Conservation (phyloP, 371 early-diverging fungal species). For the Dichotomocladium elegans region DNA sequence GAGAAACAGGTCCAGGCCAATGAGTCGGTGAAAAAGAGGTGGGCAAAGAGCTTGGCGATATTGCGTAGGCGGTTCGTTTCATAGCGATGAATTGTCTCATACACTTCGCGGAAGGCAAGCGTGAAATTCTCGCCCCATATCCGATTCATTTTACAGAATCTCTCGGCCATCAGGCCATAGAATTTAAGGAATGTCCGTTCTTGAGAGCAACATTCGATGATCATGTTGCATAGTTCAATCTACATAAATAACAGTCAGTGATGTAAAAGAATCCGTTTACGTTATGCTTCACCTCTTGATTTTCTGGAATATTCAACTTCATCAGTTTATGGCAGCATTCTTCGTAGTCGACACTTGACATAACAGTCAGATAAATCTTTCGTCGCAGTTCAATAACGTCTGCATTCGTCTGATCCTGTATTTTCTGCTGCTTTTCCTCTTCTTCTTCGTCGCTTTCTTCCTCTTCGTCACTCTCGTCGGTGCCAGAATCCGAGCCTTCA, state of each 20-base stretch:
- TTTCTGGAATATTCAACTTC: constrained; percentile 77
- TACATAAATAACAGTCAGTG: constrained; percentile 13
- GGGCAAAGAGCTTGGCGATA: constrained; percentile 89
- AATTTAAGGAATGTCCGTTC: constrained; percentile 93
- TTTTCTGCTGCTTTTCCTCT: constrained; percentile 55
- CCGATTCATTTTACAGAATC: constrained; percentile 84
- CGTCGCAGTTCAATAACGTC: constrained; percentile 87
- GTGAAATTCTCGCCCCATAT: constrained; percentile 78
- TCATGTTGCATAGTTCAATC: constrained; percentile 92
- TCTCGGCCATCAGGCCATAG: constrained; percentile 92
- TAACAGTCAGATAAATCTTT: constrained; percentile 93
- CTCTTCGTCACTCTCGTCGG: constrained; percentile 57
- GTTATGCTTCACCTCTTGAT: constrained; percentile 62
- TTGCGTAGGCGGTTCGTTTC: constrained; percentile 94
- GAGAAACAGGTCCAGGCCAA: constrained; percentile 84
- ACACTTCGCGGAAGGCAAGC: constrained; percentile 77
- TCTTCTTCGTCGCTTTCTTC: constrained; percentile 35
- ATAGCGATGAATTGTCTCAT: constrained; percentile 87
- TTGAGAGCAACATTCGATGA: constrained; percentile 95
- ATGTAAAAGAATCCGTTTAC: background rate
- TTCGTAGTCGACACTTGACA: constrained; percentile 94
- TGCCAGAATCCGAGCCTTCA: constrained; percentile 43
- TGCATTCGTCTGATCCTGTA: constrained; percentile 89
- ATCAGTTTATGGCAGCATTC: constrained; percentile 95
- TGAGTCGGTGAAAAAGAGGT: constrained; percentile 84